Base-by-base conservation (phyloP, 495 filamentous ascomycete species). In the Peziza echinospora region DNA sequence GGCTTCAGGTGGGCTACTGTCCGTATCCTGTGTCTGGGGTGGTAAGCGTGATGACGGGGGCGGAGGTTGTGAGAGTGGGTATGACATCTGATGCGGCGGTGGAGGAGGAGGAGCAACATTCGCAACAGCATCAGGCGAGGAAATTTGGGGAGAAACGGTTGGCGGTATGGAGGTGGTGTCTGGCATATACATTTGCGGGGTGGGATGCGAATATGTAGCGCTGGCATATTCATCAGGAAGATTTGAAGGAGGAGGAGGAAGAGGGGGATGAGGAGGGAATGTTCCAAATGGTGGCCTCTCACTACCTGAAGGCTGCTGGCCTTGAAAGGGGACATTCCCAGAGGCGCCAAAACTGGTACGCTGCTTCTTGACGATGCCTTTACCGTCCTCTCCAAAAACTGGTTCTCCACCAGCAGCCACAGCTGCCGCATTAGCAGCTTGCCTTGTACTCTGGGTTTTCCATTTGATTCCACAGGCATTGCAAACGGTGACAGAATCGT, bases 401-500 rank as follows among this genome's bases (percentile, higher is more conserved):
- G 16, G 16, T 22, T 43, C 41, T 21, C 21, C 41, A 10, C 41
- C 41, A 19, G 16, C 21, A 13, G n/a, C 30, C 13, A 37, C 30
- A 3, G 30, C 30, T 1, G 30, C 30, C 13, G 30, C 30, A 37
- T 37, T 37, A 11, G 30, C 30, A 37, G 30, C 30, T 17, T 37
- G 30, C 45, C 45, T 41, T 7, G 17, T 16, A 5, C 11, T 16
- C 44, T 24, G 16, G 11, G 57, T 60, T 49, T 60, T 60, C 57
- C 51, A 60, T 39, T 60, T 57, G 11, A 60, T 57, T 3, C 58
- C 58, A 25, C 53, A 60, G 13, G 57, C 57, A 47, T 60, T 60
- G 47, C 57, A 60, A 2, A 60, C 56, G n/a, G 57, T 60, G 22
- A 56, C 56, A 22, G 56, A 53, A 44, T 59, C 56, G 7, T 53